phyloP scores from a whole-genome alignment of 2,329 filamentous ascomycete species.

The Aspergillus puulaauensis region DNA sequence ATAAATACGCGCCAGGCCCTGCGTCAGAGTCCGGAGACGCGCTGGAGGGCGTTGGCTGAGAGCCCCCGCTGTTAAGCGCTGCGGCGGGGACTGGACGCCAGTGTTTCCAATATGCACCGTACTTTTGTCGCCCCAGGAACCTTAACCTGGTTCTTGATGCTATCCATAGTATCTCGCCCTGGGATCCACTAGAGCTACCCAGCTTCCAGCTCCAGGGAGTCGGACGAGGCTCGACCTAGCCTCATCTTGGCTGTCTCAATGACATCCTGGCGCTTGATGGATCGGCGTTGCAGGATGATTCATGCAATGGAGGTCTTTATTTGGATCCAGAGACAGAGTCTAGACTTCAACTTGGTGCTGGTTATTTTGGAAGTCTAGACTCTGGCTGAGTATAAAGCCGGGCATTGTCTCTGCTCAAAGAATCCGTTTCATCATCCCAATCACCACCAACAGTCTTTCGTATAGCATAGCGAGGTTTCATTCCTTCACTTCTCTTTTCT shows the following conservation, averaged over 20 bases:
- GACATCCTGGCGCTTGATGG: slow-evolving; percentile 10
- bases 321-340: not conserved
- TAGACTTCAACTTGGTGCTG: not conserved
- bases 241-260: slow-evolving; percentile 2
- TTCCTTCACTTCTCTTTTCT: not conserved
- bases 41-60: slow-evolving; percentile 27
- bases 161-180: not conserved
- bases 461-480: not conserved
- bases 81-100: slow-evolving; percentile 19
- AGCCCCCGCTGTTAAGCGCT: slow-evolving; percentile 27
- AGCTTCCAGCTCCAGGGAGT: too few species aligned
- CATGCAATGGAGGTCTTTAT: not conserved
- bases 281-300: not conserved
- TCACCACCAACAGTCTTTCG: not conserved
- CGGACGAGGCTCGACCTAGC: not conserved
- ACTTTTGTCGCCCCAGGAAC: too few species aligned
- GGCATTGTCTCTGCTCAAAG: not conserved
- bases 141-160: not conserved
- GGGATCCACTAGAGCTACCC: not conserved
- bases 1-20: not conserved
- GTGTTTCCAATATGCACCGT: not conserved
- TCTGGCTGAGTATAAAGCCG: not conserved
- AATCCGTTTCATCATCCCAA: not conserved
- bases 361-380: not conserved
- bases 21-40: slow-evolving; percentile 21